phyloP scores from a whole-genome alignment of 192 early-diverging fungal species.

The Entophlyctis luteolus region DNA sequence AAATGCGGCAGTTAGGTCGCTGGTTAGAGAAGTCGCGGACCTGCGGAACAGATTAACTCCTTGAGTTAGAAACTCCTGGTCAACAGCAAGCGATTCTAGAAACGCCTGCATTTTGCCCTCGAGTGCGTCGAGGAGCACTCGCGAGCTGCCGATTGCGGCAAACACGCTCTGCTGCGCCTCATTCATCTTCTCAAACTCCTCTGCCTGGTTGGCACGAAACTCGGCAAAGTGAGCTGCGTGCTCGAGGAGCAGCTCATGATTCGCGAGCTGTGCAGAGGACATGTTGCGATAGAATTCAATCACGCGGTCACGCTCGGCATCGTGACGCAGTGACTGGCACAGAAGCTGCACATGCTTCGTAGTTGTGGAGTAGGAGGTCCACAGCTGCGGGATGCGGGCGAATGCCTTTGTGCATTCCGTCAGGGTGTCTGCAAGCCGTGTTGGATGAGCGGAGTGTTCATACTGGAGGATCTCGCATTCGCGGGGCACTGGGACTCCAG shows the following conservation, averaged over 20 bases:
- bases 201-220: neutral
- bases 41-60: too few relatives aligned
- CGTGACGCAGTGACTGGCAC: neutral
- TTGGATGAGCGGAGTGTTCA: too few relatives aligned
- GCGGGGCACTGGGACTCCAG: neutral
- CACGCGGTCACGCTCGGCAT: neutral
- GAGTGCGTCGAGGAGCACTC: too few relatives aligned
- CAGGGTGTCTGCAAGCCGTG: neutral
- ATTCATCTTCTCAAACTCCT: neutral
- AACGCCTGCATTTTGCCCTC: too few relatives aligned
- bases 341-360: neutral
- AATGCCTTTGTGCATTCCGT: neutral
- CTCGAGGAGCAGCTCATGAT: neutral
- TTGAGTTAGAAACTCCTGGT: too few relatives aligned
- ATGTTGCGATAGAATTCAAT: neutral
- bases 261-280: neutral
- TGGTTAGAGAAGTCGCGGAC: too few relatives aligned
- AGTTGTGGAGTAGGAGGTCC: neutral
- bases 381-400: neutral
- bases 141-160: too few relatives aligned
- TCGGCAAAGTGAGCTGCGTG: neutral
- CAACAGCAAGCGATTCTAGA: too few relatives aligned
- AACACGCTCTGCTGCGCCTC: neutral
- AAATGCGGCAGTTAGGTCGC: too few relatives aligned
- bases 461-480: neutral